Evolutionary conservation across 768 basidiomycete genomes (phyloP).

Genomic region (Boletus bicolor): DNA sequence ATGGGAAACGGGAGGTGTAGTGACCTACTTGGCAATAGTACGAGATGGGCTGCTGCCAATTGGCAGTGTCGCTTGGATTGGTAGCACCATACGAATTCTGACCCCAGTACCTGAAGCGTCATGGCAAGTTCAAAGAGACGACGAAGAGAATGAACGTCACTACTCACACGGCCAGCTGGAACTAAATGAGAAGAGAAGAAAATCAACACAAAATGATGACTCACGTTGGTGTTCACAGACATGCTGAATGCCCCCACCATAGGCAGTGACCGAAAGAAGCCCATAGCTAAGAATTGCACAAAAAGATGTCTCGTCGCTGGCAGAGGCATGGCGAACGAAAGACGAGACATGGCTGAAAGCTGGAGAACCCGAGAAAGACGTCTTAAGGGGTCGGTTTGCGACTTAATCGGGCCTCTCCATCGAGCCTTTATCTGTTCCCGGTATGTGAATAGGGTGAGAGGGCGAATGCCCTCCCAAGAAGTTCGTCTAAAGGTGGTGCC

Average conservation of each 20-base stretch:
- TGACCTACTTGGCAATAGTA: constrained; percentile 31
- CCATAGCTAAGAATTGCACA: background rate
- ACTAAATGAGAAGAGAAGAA: background rate
- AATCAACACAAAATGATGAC: background rate
- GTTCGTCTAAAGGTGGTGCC: background rate
- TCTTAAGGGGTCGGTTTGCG: background rate
- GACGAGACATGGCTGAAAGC: background rate
- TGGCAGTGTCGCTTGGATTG: constrained; percentile 26
- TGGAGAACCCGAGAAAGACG: background rate
- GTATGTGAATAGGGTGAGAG: background rate
- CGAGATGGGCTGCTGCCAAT: constrained; percentile 33
- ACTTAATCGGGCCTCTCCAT: background rate
- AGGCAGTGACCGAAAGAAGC: background rate
- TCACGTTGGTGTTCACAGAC: constrained; percentile 20
- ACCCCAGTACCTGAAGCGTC: constrained; percentile 33
- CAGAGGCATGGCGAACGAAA: background rate
- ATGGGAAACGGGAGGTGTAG: background rate
- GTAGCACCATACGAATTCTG: constrained; percentile 38
- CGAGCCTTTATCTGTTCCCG: constrained; percentile 11
- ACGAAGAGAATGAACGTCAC: background rate
- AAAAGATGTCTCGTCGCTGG: background rate
- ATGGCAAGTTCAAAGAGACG: background rate
- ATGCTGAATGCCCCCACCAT: constrained; percentile 16
- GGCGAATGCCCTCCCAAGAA: background rate
- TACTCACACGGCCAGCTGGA: constrained; percentile 21